A percentile compares a stretch with the other conserved stretches of the same genome.
These are phyloP conservation scores for Stereum hirsutum DNA, from an alignment of 1,284 basidiomycete species.

Conservation along the genomic window DNA sequence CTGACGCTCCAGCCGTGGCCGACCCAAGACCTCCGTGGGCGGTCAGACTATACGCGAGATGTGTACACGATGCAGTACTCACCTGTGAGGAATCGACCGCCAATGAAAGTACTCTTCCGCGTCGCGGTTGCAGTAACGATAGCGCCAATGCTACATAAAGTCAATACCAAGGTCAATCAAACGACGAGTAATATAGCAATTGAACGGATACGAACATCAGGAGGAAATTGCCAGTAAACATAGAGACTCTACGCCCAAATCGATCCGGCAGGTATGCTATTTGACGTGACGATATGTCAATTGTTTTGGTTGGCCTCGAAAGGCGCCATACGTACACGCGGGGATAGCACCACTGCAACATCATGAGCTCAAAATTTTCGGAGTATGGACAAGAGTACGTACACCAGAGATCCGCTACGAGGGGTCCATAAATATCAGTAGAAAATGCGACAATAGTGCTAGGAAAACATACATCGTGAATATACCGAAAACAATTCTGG, in stretches of 20 bases:
- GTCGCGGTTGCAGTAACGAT: constrained; percentile 38
- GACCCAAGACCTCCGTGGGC: constrained; percentile 19
- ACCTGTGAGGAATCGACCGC: constrained; percentile 44
- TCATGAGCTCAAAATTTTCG: no score
- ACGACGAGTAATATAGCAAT: not conserved
- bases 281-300: no score
- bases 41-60: not conserved
- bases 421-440: not conserved
- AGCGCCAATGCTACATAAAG: constrained; percentile 30
- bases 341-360: constrained; percentile 35
- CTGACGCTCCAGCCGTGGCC: constrained; percentile 33
- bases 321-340: constrained; percentile 24
- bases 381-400: not conserved
- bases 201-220: constrained; percentile 27
- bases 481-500: constrained; percentile 44
- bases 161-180: not conserved
- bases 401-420: constrained; percentile 7
- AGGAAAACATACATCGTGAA: constrained; percentile 33
- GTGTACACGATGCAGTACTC: not conserved
- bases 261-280: constrained; percentile 38
- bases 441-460: constrained; percentile 3
- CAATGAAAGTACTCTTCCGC: constrained; percentile 34
- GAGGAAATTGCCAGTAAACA: constrained; percentile 40
- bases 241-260: constrained; percentile 42
- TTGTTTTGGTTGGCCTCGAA: no score